Conservation (phyloP, 345 rosid genomes). For the Carallia pectinifolia region DNA sequence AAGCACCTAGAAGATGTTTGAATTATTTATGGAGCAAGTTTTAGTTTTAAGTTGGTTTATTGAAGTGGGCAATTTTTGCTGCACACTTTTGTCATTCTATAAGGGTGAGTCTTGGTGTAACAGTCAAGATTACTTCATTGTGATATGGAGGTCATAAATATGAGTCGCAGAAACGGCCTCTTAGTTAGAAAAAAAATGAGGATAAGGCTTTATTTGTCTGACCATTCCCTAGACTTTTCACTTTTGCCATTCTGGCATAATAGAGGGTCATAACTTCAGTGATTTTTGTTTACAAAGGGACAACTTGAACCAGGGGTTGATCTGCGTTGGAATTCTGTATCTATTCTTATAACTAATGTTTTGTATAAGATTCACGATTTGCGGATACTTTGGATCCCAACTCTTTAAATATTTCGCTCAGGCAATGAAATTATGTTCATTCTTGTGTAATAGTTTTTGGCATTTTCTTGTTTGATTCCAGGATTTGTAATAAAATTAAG, state of each 20-base stretch:
- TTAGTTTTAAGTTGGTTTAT: background rate
- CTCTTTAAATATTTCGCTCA: background rate
- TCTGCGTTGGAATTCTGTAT: background rate
- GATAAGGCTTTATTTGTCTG: too few species aligned
- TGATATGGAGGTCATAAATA: too few species aligned
- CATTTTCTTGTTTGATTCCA: slow-evolving; percentile 23
- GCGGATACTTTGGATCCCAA: background rate
- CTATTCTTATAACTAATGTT: background rate
- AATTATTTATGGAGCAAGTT: background rate
- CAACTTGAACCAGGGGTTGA: background rate
- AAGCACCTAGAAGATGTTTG: background rate
- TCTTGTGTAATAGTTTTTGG: background rate
- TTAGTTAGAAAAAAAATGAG: too few species aligned
- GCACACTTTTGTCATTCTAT: too few species aligned
- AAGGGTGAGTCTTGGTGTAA: too few species aligned
- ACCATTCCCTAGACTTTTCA: too few species aligned
- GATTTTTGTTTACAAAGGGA: background rate
- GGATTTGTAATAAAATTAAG: slow-evolving; percentile 87
- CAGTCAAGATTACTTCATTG: too few species aligned
- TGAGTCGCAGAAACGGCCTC: too few species aligned
- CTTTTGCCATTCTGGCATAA: too few species aligned
- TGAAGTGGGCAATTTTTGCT: too few species aligned
- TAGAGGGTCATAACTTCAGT: background rate
- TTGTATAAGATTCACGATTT: background rate
- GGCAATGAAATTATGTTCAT: background rate